Evolutionary conservation across 208 protist species (phyloP).

Genomic region (Acanthamoeba lenticulata): DNA sequence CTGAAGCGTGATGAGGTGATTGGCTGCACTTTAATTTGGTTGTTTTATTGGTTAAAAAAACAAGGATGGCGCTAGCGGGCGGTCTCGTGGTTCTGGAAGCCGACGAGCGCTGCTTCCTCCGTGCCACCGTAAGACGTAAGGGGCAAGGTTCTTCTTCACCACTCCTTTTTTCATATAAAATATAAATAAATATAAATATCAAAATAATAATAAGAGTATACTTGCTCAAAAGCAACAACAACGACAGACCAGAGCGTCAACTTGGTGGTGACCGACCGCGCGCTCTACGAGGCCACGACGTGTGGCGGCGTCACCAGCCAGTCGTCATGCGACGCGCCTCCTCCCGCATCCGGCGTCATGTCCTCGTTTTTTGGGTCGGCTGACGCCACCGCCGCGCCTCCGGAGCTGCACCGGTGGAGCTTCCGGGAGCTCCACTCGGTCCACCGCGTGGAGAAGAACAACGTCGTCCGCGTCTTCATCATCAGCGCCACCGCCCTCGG

Average conservation of each 20-base stretch:
- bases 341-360: too few relatives aligned
- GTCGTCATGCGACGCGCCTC: background rate
- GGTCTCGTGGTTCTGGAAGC: background rate
- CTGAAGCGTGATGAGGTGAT: too few relatives aligned
- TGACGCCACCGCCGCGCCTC: too few relatives aligned
- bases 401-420: background rate
- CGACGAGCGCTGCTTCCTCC: background rate
- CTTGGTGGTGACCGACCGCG: background rate
- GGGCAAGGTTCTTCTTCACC: background rate
- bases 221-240: too few relatives aligned
- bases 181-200: too few relatives aligned
- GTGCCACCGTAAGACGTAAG: background rate
- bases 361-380: too few relatives aligned
- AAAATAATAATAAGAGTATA: too few relatives aligned
- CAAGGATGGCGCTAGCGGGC: background rate
- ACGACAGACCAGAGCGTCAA: background rate
- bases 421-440: slow-evolving; percentile 14
- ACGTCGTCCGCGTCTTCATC: background rate
- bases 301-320: background rate
- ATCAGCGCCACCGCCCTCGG: background rate
- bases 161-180: background rate
- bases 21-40: too few relatives aligned
- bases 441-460: slow-evolving; percentile 7
- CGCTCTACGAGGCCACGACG: background rate
- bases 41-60: too few relatives aligned